Base-by-base conservation (phyloP, 345 rosid species). In the Triadica sebifera region DNA sequence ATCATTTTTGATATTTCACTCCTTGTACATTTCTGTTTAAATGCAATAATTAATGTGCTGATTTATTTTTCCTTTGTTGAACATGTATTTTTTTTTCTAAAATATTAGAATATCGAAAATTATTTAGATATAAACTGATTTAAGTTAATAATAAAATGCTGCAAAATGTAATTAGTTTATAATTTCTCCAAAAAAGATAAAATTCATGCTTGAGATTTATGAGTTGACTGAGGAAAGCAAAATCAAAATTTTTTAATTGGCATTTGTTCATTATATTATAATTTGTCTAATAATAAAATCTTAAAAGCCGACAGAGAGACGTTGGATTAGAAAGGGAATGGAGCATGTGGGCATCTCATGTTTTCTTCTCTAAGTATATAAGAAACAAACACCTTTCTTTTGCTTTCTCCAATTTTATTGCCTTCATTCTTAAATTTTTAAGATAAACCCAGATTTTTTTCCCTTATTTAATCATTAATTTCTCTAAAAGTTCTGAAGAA, bases 271-370 rank as follows among this genome's bases (percentile, higher is more conserved):
- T 45, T 34, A 8, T 8, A 22, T 56, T 17, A 38, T 52, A 10
- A 24, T 24, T 58, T 10, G n/a, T 16, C 49, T 63, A 45, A 63
- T 34, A 55, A 19, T 69, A n/a, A 24, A 72, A 66, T 47, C 16
- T 61, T 22, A 22, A 62, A 81, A 84, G 81, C 84, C 77, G 89
- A 83, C 79, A 86, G 47, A 74, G 75, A 71, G 83, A 86, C 85
- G 86, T 87, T 81, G 85, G 88, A 74, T 81, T 73, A 82, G 86
- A 83, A 82, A 75, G 78, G 57, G 52, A 60, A 69, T 70, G 81
- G 76, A 80, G 84, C 86, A 73, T 84, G 90, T 86, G 94, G 89
- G 88, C 85, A 79, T 67, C 74, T 49, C 57, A 49, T 83, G 83
- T 82, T 78, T 70, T 49, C 50, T 75, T 70, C 81, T 59, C 59